These are phyloP conservation scores for Hygrocybe punicea DNA, from an alignment of 768 basidiomycete genomes.

Conservation along the genomic window DNA sequence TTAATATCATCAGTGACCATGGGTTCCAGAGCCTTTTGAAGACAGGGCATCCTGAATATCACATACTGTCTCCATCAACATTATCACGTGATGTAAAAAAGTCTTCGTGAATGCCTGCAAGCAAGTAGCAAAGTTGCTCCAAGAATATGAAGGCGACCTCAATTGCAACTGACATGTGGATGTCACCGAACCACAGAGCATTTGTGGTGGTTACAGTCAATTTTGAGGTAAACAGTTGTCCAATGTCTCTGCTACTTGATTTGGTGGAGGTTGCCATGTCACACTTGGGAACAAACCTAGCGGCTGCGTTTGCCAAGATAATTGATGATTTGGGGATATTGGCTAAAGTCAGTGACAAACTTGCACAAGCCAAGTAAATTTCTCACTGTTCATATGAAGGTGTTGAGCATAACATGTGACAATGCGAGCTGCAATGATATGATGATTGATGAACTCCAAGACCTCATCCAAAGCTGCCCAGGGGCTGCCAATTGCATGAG, in stretches of 20 bases:
- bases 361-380: not conserved
- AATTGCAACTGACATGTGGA: too few species aligned
- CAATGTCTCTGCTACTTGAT: conserved; percentile 32
- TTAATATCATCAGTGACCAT: too few species aligned
- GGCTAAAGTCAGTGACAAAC: conserved; percentile 28
- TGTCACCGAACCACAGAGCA: too few species aligned
- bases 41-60: conserved; percentile 32
- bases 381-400: conserved; percentile 14
- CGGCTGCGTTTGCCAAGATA: conserved; percentile 30
- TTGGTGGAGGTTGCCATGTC: conserved; percentile 37
- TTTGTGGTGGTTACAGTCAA: conserved; percentile 33
- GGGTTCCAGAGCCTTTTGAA: too few species aligned
- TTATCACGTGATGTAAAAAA: conserved; percentile 30
- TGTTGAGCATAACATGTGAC: too few species aligned
- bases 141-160: too few species aligned
- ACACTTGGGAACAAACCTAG: conserved; percentile 36
- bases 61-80: conserved; percentile 32
- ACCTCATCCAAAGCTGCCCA: conserved; percentile 18
- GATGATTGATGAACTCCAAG: conserved; percentile 30
- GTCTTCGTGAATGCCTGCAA: conserved; percentile 23
- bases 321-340: conserved; percentile 35
- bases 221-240: conserved; percentile 28
- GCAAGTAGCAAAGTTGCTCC: conserved; percentile 27
- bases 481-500: conserved; percentile 22
- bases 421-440: conserved; percentile 32